These are phyloP conservation scores for Fusarium mangiferae DNA, from an alignment of 2,329 filamentous ascomycete species.

Conservation along the genomic window DNA sequence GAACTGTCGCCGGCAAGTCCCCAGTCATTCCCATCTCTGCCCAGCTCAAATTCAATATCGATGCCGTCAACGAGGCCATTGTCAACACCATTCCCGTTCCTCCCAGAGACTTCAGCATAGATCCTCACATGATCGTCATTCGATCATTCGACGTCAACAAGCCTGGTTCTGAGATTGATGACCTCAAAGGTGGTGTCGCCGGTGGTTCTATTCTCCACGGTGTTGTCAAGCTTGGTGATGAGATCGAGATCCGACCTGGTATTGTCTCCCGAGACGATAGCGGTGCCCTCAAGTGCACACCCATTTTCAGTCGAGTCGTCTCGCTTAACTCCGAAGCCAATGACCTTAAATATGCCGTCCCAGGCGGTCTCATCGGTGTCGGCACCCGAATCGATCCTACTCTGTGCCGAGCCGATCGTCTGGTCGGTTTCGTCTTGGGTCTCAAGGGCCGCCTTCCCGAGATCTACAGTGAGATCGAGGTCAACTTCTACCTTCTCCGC, in stretches of 20 bases:
- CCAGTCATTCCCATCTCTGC: slow-evolving; percentile 97
- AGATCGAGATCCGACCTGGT: slow-evolving; percentile 99
- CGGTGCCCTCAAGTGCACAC: slow-evolving; percentile 94
- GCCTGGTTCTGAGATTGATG: slow-evolving; percentile 97
- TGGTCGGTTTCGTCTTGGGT: slow-evolving; percentile 97
- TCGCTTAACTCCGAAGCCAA: slow-evolving; percentile 98
- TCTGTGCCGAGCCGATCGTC: slow-evolving; percentile 97
- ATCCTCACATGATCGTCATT: slow-evolving; percentile 99
- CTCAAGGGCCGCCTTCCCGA: slow-evolving; percentile 92
- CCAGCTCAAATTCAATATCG: slow-evolving; percentile 99
- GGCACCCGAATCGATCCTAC: slow-evolving; percentile 98
- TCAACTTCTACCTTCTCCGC: slow-evolving; percentile 98
- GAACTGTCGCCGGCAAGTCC: slow-evolving; percentile 93
- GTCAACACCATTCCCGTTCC: slow-evolving; percentile 96
- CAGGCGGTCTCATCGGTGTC: slow-evolving; percentile 97
- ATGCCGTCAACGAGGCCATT: slow-evolving; percentile 95
- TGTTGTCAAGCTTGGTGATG: slow-evolving; percentile 95
- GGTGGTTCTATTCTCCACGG: slow-evolving; percentile 97
- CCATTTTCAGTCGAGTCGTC: slow-evolving; percentile 95
- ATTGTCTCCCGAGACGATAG: slow-evolving; percentile 95
- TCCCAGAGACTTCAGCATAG: slow-evolving; percentile 86
- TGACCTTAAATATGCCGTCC: slow-evolving; percentile 97
- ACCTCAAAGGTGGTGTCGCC: slow-evolving; percentile 97
- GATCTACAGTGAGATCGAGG: slow-evolving; percentile 98
- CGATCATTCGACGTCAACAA: slow-evolving; percentile 99